phyloP scores from a whole-genome alignment of 2,329 filamentous ascomycete species.

The Aureobasidium sp. region DNA sequence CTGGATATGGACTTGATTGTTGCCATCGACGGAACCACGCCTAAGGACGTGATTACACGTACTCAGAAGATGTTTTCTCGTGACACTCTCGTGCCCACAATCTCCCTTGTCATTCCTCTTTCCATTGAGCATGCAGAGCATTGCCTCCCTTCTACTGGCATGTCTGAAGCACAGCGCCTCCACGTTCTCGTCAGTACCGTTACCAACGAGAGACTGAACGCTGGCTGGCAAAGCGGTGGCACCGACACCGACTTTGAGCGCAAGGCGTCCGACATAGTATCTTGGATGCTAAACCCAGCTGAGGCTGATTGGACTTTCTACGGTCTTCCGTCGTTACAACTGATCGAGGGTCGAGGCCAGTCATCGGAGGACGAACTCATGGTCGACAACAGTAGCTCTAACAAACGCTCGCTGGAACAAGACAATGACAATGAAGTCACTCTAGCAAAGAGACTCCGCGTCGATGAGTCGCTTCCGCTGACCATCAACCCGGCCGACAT shows the following conservation, averaged over 20 bases:
- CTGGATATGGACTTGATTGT: conserved; percentile 28
- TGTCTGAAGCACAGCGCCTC: conserved; percentile 21
- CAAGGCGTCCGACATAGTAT: conserved; percentile 22
- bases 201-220: conserved; percentile 26
- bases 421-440: background rate
- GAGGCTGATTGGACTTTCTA: conserved; percentile 14
- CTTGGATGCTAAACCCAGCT: conserved; percentile 17
- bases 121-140: conserved; percentile 37
- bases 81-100: background rate
- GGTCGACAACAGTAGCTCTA: background rate
- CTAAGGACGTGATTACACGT: background rate
- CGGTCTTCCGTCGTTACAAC: background rate
- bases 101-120: conserved; percentile 33
- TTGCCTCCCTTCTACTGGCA: conserved; percentile 22
- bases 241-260: conserved; percentile 18
- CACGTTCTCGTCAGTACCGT: conserved; percentile 30
- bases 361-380: conserved; percentile 3
- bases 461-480: conserved; percentile 14
- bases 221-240: conserved; percentile 19
- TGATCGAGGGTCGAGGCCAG: conserved; percentile 9
- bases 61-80: conserved; percentile 1
- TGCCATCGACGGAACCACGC: conserved; percentile 30
- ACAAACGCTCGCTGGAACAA: conserved; percentile 10
- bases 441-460: conserved; percentile 20
- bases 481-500: conserved; percentile 26